Evolutionary conservation across 2,329 filamentous ascomycete species (phyloP).

Genomic region (Colletotrichum chlorophyti): DNA sequence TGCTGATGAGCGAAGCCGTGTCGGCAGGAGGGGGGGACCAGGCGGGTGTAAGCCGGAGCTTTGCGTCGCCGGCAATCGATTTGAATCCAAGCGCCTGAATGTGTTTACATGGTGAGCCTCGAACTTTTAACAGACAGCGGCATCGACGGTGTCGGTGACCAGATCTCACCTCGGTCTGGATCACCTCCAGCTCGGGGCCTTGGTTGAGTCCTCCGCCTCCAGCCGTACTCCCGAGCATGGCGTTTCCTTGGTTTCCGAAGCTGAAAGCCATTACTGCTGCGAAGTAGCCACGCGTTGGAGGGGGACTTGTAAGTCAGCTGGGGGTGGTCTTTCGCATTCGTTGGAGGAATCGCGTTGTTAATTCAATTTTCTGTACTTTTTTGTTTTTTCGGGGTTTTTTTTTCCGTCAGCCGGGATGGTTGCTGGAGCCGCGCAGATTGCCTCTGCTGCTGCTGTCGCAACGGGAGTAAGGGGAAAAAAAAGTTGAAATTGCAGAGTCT

Average conservation of each 20-base stretch:
- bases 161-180: slow-evolving; percentile 77
- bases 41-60: slow-evolving; percentile 78
- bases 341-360: slow-evolving; percentile 13
- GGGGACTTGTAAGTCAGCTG: slow-evolving; percentile 37
- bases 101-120: slow-evolving; percentile 31
- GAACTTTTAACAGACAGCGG: slow-evolving; percentile 6
- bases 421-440: not conserved
- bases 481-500: not conserved
- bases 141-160: slow-evolving; percentile 30
- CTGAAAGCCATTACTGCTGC: slow-evolving; percentile 68
- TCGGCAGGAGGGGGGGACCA: slow-evolving; percentile 81
- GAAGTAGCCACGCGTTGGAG: slow-evolving; percentile 40
- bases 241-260: slow-evolving; percentile 57
- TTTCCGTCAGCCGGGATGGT: slow-evolving; percentile 1
- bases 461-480: not conserved
- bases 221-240: slow-evolving; percentile 47
- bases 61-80: slow-evolving; percentile 79
- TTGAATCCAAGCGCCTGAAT: slow-evolving; percentile 78
- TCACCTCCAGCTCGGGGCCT: slow-evolving; percentile 76
- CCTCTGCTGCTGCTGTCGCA: slow-evolving; percentile 11
- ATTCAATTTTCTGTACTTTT: not conserved
- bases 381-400: not conserved
- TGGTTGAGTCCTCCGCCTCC: slow-evolving; percentile 45
- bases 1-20: slow-evolving; percentile 81
- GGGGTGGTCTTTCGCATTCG: slow-evolving; percentile 32